Base-by-base conservation (phyloP, 78 protist species). In the Guillardia theta region DNA sequence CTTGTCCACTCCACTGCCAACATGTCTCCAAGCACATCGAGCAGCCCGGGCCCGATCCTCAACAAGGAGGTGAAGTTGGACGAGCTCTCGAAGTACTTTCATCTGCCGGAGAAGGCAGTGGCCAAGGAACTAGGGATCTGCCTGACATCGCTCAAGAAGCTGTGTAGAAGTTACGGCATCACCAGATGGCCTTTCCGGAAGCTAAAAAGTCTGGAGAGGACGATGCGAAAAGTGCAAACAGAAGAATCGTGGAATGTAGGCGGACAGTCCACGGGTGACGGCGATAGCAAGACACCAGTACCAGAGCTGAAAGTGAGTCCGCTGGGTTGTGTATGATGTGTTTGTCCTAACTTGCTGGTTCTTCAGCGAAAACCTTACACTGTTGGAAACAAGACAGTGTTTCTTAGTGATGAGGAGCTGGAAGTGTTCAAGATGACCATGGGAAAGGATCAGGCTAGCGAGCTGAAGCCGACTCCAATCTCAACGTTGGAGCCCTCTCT, bases 171-270 rank as follows among this genome's bases (percentile, higher is more conserved):
- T 45, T 48, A 88, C 39, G 93, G 93, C 54, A 88, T 88, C 93
- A 88, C 93, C 0, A 8, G 93, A 9, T 88, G 93, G 93, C 93
- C 93, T 27, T 88, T 48, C 64, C 93, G 93, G 41, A 88, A 88
- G 64, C 64, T 88, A 41, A 88, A 88, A 27, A 33, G 47, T 41
- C 54, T 88, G 70, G 93, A 88, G 76, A 45, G 43, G 70, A 88
- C 54, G 30, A 88, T 88, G 90, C 18, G 39, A 36, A 78, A 78
- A 43, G 90, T 78, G 19, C 90, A 78, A 30, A 78, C 90, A 8
- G 90, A 78, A 8, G 70, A 3, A 30, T 24, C 70, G 27, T 24
- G 1, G 41, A 70, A 70, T 18, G 83, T 36, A 4, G 41, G 1
- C 6, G 83, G 22, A 12, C 46, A 70, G 41, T 36, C 9, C 22